Conservation (phyloP, 1,284 basidiomycete genomes). For the Caloboletus firmus region DNA sequence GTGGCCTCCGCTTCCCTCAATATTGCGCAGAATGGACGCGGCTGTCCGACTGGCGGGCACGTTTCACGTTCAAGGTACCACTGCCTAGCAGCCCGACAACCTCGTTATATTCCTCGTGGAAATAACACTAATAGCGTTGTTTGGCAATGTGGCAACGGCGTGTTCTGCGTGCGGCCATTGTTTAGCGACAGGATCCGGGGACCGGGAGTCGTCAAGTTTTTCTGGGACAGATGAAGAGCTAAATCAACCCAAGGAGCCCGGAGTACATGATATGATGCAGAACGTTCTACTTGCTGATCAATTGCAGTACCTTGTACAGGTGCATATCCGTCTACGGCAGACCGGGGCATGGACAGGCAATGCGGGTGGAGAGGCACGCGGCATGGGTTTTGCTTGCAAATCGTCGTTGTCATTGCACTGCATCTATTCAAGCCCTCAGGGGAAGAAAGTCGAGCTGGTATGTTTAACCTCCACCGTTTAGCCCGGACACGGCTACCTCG, state of each 20-base stretch:
- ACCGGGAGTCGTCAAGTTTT: constrained; percentile 7
- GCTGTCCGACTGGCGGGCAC: constrained; percentile 6
- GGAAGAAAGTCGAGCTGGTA: constrained; percentile 7
- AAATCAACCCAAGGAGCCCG: not conserved
- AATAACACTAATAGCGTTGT: not conserved
- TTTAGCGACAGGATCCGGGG: constrained; percentile 24
- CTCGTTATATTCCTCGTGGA: constrained; percentile 28
- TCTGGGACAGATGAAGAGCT: constrained; percentile 1
- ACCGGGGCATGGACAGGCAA: constrained; percentile 18
- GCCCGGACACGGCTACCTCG: constrained; percentile 26
- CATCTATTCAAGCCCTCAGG: constrained; percentile 14
- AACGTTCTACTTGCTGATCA: constrained; percentile 3
- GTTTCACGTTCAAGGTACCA: constrained; percentile 11
- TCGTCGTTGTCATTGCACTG: constrained; percentile 24
- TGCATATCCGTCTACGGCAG: not conserved
- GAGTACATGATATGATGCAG: constrained; percentile 1
- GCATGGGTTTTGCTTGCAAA: constrained; percentile 14
- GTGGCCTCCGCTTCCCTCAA: constrained; percentile 1
- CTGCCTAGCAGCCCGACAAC: constrained; percentile 2
- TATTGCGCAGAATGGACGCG: constrained; percentile 1
- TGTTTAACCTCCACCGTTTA: constrained; percentile 3
- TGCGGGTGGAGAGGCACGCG: constrained; percentile 17
- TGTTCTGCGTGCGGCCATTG: constrained; percentile 16
- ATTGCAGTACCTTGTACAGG: constrained; percentile 15
- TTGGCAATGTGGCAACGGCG: constrained; percentile 17